Conservation (phyloP, 306 rosid species). For the Lithocarpus polystachyus region DNA sequence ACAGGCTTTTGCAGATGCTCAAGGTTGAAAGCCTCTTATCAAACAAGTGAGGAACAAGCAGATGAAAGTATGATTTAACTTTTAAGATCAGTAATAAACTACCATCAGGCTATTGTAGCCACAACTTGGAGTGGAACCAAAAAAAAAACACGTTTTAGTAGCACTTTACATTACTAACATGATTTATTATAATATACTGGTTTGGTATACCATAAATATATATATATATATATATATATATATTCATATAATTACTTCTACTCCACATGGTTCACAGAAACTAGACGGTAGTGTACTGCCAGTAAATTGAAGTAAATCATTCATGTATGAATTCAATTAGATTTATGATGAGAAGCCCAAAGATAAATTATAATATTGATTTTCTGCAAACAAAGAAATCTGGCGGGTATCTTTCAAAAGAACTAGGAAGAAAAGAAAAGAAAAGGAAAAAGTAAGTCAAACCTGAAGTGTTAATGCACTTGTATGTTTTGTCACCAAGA, state of each 20-base stretch:
- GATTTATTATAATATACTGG: too few species aligned
- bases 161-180: neutral
- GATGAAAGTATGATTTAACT: too few species aligned
- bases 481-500: constrained; percentile 97
- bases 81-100: too few species aligned
- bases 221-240: neutral
- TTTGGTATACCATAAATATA: neutral
- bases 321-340: neutral
- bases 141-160: neutral
- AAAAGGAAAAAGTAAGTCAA: constrained; percentile 16
- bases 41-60: too few species aligned
- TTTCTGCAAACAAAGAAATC: neutral
- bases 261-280: neutral
- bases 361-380: neutral
- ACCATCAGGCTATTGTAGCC: neutral
- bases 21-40: neutral
- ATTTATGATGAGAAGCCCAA: neutral
- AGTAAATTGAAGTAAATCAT: neutral
- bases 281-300: neutral
- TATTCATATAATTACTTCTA: neutral
- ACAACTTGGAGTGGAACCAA: neutral
- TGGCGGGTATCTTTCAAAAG: neutral
- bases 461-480: constrained; percentile 98
- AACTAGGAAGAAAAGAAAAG: neutral
- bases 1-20: neutral